Base-by-base conservation (phyloP, 768 basidiomycete genomes). In the Lepiota brunneoincarnata region DNA sequence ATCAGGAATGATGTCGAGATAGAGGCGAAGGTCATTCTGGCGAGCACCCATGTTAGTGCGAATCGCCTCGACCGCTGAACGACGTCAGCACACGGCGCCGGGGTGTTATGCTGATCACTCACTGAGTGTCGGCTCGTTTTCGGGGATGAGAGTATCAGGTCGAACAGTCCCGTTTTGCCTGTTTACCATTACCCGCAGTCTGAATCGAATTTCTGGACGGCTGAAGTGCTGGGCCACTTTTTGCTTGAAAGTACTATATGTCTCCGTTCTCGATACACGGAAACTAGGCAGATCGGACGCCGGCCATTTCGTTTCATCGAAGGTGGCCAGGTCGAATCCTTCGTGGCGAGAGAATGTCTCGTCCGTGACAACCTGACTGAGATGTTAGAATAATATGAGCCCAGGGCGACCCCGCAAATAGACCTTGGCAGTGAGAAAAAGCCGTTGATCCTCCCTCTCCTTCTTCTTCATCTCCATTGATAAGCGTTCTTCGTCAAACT, bases 101-200 rank as follows among this genome's bases (percentile, higher is more conserved):
- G 31, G 14, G 6, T 40, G 40, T 17, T 40, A 43, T 7, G 41
- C 21, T 43, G 5, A 53, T 46, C 15, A 75, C 91, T 59, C 65
- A 97, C 95, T 98, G 62, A 98, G 78, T 11, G 86, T 79, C 21
- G 88, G 84, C 63, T 98, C 96, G 67, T 91, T 91, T 72, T 99
- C 97, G 15, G 93, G 92, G 54, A 99, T 93, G 57, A 86, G 91
- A 6, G 92, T 92, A 73, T 99, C 97, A 23, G 97, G 97, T 57
- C 97, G 83, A 54, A 98, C 93, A 7, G 97, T 99, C 79, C 98
- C 98, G 75, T 99, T 99, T 71, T 99, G 97, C 31, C 97, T 84
- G 69, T 98, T 98, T 42, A 99, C 97, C 31, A 99, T 72, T 3
- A 98, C 97, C 97, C 97, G 98, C 26, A 98, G 76, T 15, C 94